phyloP scores from a whole-genome alignment of 345 rosid genomes.

The Pistacia integerrima region DNA sequence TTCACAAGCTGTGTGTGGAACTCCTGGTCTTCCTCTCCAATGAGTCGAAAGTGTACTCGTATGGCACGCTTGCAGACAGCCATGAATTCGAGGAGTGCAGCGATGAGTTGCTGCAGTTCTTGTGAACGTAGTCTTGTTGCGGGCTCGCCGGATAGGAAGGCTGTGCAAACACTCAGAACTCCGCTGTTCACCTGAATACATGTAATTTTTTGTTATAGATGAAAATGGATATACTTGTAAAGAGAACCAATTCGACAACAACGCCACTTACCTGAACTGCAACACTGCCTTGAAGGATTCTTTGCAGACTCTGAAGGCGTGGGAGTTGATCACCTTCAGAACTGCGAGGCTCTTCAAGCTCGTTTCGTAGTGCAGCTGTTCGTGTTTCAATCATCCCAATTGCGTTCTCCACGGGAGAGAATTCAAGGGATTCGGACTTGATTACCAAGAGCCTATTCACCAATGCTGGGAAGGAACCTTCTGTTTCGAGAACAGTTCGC shows the following conservation, averaged over 20 bases:
- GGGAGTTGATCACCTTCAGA: conserved; percentile 98
- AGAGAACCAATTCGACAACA: neutral
- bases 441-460: conserved; percentile 88
- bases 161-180: conserved; percentile 96
- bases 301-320: conserved; percentile 93
- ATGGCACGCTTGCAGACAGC: conserved; percentile 99
- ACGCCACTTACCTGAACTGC: conserved; percentile 81
- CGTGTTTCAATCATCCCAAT: conserved; percentile 99
- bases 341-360: conserved; percentile 98
- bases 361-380: conserved; percentile 88
- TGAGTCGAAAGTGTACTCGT: conserved; percentile 87
- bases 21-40: conserved; percentile 98
- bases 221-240: neutral
- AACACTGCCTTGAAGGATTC: conserved; percentile 99
- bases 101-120: conserved; percentile 95
- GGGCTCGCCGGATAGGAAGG: conserved; percentile 97
- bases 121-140: conserved; percentile 95
- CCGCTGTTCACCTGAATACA: conserved; percentile 91
- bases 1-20: conserved; percentile 99
- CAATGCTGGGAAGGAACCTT: conserved; percentile 96
- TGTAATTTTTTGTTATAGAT: neutral
- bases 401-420: conserved; percentile 98
- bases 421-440: conserved; percentile 94
- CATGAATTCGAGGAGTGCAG: conserved; percentile 97
- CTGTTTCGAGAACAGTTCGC: conserved; percentile 90